Base-by-base conservation (phyloP, 2,329 filamentous ascomycete genomes). In the Pseudocercospora vitis region DNA sequence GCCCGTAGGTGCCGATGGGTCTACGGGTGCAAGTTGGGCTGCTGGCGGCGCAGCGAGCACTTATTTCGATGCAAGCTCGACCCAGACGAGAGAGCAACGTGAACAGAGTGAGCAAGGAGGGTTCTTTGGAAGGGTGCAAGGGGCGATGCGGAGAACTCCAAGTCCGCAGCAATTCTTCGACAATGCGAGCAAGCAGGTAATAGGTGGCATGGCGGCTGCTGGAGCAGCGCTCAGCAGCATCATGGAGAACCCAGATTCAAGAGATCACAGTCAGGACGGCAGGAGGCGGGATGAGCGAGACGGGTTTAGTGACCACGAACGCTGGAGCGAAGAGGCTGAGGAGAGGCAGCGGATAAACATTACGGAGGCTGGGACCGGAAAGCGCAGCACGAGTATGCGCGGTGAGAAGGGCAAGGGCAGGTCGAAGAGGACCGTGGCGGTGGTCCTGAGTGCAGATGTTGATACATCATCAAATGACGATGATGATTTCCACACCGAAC, bases 311-410 rank as follows among this genome's bases (percentile, higher is more conserved):
- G 92, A 96, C 70, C 89, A 94, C 72, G 88, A 89, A 69, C 85
- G 89, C 48, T 96, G 92, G 92, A 91, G 87, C 11, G 91, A 96
- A 71, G 91, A 96, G 74, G 89, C 87, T 18, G 86, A 89, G 63
- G 81, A 87, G 45, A 83, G 87, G 62, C 57, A 56, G 44, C 56
- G 58, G 49, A 59, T 55, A 50, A 56, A 50, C 1, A 52, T 39
- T n/a, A 61, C 63, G 11, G 63, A 67, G 52, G 52, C 49, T 6
- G 65, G 59, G 45, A 65, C 61, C 37, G 57, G 56, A 40, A 32
- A 26, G 18, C 33, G 33, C 9, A 48, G 31, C 23, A 7, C 42
- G 12, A 48, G 45, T 24, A 56, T 61, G 54, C 44, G 64, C 4
- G 60, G 46, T 37, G 57, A 52, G 19, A 64, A 64, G 46, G 56